Conservation (phyloP, 2,329 filamentous ascomycete genomes). For the Fusarium liriodendri region DNA sequence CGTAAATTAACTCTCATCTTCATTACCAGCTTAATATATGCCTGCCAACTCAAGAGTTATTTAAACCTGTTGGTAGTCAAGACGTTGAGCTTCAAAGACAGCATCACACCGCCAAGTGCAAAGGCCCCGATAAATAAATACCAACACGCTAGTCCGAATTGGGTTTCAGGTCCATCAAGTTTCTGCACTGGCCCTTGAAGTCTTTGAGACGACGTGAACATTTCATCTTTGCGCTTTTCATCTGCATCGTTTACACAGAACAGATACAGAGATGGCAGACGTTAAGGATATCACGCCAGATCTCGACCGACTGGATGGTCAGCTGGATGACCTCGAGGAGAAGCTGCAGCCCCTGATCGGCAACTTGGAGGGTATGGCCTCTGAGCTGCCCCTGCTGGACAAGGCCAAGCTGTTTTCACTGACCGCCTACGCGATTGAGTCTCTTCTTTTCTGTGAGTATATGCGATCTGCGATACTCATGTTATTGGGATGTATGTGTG, state of each 20-base stretch:
- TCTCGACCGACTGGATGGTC: conserved; percentile 78
- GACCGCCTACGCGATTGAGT: conserved; percentile 89
- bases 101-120: conserved; percentile 10
- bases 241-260: conserved; percentile 1
- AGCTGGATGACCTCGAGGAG: conserved; percentile 83
- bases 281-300: conserved; percentile 71
- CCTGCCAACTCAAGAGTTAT: neutral
- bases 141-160: conserved; percentile 22
- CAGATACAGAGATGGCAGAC: conserved; percentile 50
- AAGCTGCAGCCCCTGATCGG: conserved; percentile 79
- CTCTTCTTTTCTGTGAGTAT: conserved; percentile 80
- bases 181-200: conserved; percentile 32
- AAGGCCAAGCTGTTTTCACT: conserved; percentile 95
- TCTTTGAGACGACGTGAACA: conserved; percentile 34
- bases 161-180: conserved; percentile 26
- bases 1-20: neutral
- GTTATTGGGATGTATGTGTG: no score
- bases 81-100: neutral
- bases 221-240: conserved; percentile 16
- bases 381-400: conserved; percentile 89
- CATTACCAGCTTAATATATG: neutral
- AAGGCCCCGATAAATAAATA: conserved; percentile 15
- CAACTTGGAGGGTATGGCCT: conserved; percentile 74
- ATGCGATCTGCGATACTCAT: no score
- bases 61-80: neutral